Percentiles rank a stretch among this genome's conserved stretches.
Conservation (phyloP, 2,329 filamentous ascomycete species). For the Parastagonospora avenae region DNA sequence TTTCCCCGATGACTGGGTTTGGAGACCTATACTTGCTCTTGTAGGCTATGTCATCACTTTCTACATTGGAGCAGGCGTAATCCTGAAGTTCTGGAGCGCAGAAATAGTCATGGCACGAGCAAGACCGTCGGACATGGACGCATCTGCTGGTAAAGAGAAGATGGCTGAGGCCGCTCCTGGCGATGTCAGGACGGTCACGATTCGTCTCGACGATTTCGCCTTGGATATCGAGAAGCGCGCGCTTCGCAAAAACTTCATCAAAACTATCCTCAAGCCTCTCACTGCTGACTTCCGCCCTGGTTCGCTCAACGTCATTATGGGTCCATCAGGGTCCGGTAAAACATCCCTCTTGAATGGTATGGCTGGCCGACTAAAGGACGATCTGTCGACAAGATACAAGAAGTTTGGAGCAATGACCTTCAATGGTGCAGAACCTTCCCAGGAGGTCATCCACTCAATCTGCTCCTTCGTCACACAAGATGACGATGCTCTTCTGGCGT, state of each 20-base stretch:
- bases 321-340: slow-evolving; percentile 77
- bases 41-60: slow-evolving; percentile 68
- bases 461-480: slow-evolving; percentile 81
- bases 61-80: slow-evolving; percentile 63
- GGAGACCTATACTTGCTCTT: slow-evolving; percentile 67
- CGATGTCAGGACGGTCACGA: slow-evolving; percentile 65
- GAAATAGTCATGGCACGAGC: slow-evolving; percentile 73
- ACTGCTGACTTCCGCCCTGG: slow-evolving; percentile 71
- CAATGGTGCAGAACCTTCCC: slow-evolving; percentile 70
- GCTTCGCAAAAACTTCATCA: slow-evolving; percentile 54
- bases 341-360: slow-evolving; percentile 76
- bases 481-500: slow-evolving; percentile 75
- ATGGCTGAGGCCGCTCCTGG: slow-evolving; percentile 61
- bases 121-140: slow-evolving; percentile 59
- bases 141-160: slow-evolving; percentile 73
- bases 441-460: slow-evolving; percentile 71
- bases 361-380: slow-evolving; percentile 69
- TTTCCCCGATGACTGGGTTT: slow-evolving; percentile 70
- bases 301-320: slow-evolving; percentile 77
- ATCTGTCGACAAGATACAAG: slow-evolving; percentile 65
- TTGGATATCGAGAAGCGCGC: slow-evolving; percentile 68
- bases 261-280: slow-evolving; percentile 68
- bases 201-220: slow-evolving; percentile 68
- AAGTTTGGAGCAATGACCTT: slow-evolving; percentile 69
- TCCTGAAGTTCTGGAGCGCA: slow-evolving; percentile 67